Evolutionary conservation across 805 yeast species (phyloP), one percentile per base, ranked within the genome.

Genomic region (Metschnikowia chrysomelidarum): DNA sequence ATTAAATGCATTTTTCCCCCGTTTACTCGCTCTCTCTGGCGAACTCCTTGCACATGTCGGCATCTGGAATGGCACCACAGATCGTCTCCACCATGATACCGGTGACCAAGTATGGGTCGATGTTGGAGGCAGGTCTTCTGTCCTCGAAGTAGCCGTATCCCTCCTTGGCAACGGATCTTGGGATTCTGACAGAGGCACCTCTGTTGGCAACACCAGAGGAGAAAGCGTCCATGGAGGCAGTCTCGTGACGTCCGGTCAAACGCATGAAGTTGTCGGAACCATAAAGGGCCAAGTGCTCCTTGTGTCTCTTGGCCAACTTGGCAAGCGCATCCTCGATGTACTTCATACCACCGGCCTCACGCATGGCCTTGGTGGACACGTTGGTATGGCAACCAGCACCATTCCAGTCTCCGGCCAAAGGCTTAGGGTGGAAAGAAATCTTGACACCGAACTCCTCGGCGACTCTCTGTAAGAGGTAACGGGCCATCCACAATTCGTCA

Each of bases 331-430:
- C 84, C 60, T 93, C 96, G 60, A 93, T 93, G 67, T 67, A 73
- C 69, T 86, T 85, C 88, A 93, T 87, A 64, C 98, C 98, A 67
- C 98, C 98, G 62, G 87, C 85, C 23, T 60, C 64, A 77, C 98
- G 88, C 98, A 91, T 93, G 33, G 60, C 61, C 66, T 75, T 77
- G 56, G 98, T 93, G 31, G 97, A 88, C 44, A 93, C 98, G 67
- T 93, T 93, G 65, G 98, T 93, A 73, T 93, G 98, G 77, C 98
- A 91, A 59, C 98, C 98, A 66, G 98, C 98, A 75, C 98, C 98
- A 67, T 93, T 93, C 98, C 98, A 93, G 73, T 91, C 98, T 56
- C 98, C 98, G 75, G 82, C 78, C 67, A 93, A 78, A 54, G 98
- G 98, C 79, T 93, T 93, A 70, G 98, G 98, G 80, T 93, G 98